phyloP scores from a whole-genome alignment of 2,329 filamentous ascomycete species.

The Boeremia lycopersici region DNA sequence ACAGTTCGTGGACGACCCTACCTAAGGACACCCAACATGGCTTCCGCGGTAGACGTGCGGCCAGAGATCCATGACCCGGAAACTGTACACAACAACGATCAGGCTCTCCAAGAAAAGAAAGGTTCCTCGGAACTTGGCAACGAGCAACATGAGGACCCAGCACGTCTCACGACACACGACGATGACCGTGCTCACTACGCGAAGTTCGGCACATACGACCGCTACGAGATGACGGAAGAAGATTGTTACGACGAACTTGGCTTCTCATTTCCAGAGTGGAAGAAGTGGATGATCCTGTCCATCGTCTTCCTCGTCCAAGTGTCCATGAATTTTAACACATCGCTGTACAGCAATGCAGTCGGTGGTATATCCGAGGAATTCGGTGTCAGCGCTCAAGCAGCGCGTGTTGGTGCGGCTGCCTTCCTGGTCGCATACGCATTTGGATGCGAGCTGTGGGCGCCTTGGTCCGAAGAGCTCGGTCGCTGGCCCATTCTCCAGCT shows the following conservation, averaged over 20 bases:
- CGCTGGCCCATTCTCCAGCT: slow-evolving; percentile 76
- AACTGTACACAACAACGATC: slow-evolving; percentile 20
- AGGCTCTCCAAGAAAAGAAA: slow-evolving; percentile 32
- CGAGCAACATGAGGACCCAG: slow-evolving; percentile 28
- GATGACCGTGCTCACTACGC: slow-evolving; percentile 39
- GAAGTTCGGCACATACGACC: slow-evolving; percentile 50
- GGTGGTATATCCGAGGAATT: slow-evolving; percentile 66
- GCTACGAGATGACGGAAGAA: slow-evolving; percentile 56
- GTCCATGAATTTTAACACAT: slow-evolving; percentile 65
- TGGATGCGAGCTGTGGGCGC: slow-evolving; percentile 86
- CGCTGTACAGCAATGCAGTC: slow-evolving; percentile 61
- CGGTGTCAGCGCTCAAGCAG: slow-evolving; percentile 69
- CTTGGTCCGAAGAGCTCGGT: slow-evolving; percentile 84
- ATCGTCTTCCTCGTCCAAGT: slow-evolving; percentile 61
- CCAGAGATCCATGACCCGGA: slow-evolving; percentile 28
- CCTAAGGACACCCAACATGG: neutral
- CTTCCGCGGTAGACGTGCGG: slow-evolving; percentile 10
- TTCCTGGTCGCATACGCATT: slow-evolving; percentile 83
- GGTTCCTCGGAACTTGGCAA: slow-evolving; percentile 24
- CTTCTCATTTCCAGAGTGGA: slow-evolving; percentile 55
- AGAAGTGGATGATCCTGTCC: slow-evolving; percentile 61
- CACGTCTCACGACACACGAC: slow-evolving; percentile 18
- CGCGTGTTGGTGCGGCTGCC: slow-evolving; percentile 75
- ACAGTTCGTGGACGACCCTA: neutral
- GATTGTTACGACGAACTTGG: slow-evolving; percentile 59